Conservation (phyloP, 2,329 filamentous ascomycete genomes). For the Ophiostoma perfectum region DNA sequence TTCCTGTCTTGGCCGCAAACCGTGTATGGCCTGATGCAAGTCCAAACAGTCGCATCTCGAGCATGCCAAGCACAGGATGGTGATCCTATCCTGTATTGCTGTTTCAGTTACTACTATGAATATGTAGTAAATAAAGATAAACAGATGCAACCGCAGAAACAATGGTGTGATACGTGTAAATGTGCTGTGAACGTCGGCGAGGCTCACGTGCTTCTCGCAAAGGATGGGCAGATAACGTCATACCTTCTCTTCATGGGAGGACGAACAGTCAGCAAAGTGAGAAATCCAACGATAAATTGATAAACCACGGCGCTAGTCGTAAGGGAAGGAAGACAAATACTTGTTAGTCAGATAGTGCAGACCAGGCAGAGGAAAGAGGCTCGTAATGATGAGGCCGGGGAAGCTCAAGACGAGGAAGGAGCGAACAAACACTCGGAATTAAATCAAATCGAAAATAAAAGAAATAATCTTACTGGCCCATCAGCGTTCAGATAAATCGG, state of each 20-base stretch:
- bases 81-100: too few relatives aligned
- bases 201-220: neutral
- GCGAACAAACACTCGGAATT: neutral
- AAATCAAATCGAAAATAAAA: neutral
- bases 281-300: neutral
- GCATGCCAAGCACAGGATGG: too few relatives aligned
- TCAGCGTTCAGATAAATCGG: slow-evolving; percentile 9
- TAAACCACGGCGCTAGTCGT: too few relatives aligned
- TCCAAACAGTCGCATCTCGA: too few relatives aligned
- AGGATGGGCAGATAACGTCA: neutral
- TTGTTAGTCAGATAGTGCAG: neutral
- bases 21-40: too few relatives aligned
- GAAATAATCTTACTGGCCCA: neutral
- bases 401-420: neutral
- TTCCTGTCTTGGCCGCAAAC: too few relatives aligned
- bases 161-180: neutral
- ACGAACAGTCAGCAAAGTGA: neutral
- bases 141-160: neutral
- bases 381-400: neutral
- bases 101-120: too few relatives aligned
- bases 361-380: neutral
- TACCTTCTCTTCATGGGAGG: neutral
- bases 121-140: too few relatives aligned
- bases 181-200: neutral
- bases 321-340: neutral